Evolutionary conservation across 2,329 filamentous ascomycete genomes (phyloP).

Genomic region (Beauveria pseudobassiana): DNA sequence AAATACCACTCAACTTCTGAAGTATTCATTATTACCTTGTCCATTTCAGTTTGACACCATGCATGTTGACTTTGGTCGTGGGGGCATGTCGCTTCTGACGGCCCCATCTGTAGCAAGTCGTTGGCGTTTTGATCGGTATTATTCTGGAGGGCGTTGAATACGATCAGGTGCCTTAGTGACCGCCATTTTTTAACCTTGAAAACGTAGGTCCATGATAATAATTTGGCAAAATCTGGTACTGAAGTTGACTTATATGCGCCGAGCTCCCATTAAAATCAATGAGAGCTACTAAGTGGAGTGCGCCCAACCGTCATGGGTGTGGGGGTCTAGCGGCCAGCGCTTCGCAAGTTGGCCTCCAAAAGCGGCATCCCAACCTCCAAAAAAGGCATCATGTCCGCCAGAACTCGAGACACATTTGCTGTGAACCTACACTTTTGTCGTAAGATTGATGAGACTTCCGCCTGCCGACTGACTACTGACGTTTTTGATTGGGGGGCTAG

Average conservation of each 20-base stretch:
- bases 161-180: too few relatives aligned
- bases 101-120: too few relatives aligned
- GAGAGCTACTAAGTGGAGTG: constrained; percentile 2
- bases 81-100: too few relatives aligned
- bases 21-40: too few relatives aligned
- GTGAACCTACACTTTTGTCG: constrained; percentile 8
- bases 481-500: too few relatives aligned
- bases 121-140: too few relatives aligned
- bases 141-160: too few relatives aligned
- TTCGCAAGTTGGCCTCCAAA: constrained; percentile 10
- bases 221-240: neutral
- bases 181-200: neutral
- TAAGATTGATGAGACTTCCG: too few relatives aligned
- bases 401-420: constrained; percentile 7
- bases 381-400: constrained; percentile 6
- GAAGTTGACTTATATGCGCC: constrained; percentile 2
- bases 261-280: constrained; percentile 7
- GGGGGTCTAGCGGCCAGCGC: constrained; percentile 1
- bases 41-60: too few relatives aligned
- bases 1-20: too few relatives aligned
- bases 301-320: neutral
- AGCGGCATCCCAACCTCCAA: constrained; percentile 8
- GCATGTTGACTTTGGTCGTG: too few relatives aligned
- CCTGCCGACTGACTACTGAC: too few relatives aligned
- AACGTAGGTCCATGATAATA: neutral